Base-by-base conservation (phyloP, 768 basidiomycete genomes). In the Lactarius sanguifluus region DNA sequence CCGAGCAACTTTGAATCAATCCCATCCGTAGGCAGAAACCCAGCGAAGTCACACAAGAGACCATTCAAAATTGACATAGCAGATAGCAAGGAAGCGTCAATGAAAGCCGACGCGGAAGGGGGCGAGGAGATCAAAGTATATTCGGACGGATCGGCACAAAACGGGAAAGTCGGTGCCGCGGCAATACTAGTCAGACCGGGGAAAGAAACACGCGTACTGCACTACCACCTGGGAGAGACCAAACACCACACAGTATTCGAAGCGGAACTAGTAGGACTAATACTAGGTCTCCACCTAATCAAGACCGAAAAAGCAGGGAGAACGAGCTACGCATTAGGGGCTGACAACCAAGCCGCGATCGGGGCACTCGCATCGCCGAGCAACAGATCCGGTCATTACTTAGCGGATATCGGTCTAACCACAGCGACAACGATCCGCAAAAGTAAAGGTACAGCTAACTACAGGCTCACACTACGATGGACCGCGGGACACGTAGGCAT, bases 81-180 rank as follows among this genome's bases (percentile, higher is more conserved):
- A 9, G 13, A n/a, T 0, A 23, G 50, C 5, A 32, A 47, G 16
- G 47, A 71, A 30, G 57, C 23, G 2, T 63, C 69, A 6, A 38
- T 59, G 1, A 18, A 18, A 2, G 36, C 23, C 1, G 64, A 64
- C n/a, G 12, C 5, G 9, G 25, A 18, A 5, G 32, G 16, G 0
- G 56, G 7, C 0, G 56, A 67, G 0, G 20, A 45, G 0, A 60
- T 69, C 3, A 38, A 54, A 1, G 52, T 75, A 15, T 75, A 69
- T 55, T 57, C 70, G 1, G 72, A 75, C 25, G 70, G 75, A 0
- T 75, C 73, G 0, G 70, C 69, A 0, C 36, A 68, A 2, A 8
- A 15, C 2, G 54, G 54, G 0, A 25, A 55, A 9, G 54, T 45
- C 20, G 20, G 43, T 2, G 43, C 43, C 2, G 8, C 20, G 20